A percentile compares a stretch with the other conserved stretches of the same genome.
These are phyloP conservation scores for Paspalum notatum DNA, from an alignment of 176 grass and related monocot genomes.

Conservation along the genomic window DNA sequence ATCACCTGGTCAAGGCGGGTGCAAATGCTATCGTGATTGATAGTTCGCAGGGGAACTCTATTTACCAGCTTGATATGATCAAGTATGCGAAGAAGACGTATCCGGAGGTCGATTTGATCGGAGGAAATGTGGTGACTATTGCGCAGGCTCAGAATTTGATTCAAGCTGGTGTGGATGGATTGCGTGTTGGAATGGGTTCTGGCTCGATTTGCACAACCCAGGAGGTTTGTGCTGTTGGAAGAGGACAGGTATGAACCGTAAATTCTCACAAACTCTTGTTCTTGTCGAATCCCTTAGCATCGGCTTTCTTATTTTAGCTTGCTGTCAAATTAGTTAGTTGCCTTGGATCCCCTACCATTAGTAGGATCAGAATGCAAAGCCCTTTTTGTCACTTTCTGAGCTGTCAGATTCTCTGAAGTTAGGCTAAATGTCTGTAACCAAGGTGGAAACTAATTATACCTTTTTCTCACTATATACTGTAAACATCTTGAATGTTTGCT, in stretches of 20 bases:
- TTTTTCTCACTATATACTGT: neutral
- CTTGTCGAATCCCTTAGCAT: neutral
- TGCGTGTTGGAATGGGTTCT: slow-evolving; percentile 94
- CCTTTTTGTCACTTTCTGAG: neutral
- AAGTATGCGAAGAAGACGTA: slow-evolving; percentile 76
- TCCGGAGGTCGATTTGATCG: slow-evolving; percentile 76
- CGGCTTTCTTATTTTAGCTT: neutral
- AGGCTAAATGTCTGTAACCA: neutral
- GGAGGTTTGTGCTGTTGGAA: slow-evolving; percentile 84
- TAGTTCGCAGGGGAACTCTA: slow-evolving; percentile 94
- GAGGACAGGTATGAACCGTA: slow-evolving; percentile 73
- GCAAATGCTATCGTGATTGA: slow-evolving; percentile 80
- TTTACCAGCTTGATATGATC: slow-evolving; percentile 93
- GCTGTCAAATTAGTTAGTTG: slow-evolving; percentile 15
- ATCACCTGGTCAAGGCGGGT: slow-evolving; percentile 72
- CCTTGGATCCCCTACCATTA: neutral
- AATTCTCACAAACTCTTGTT: neutral
- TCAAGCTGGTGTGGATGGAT: slow-evolving; percentile 68
- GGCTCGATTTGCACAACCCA: slow-evolving; percentile 97
- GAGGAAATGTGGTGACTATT: slow-evolving; percentile 90
- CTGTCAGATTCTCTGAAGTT: neutral
- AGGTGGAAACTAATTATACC: neutral
- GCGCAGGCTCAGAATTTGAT: slow-evolving; percentile 78
- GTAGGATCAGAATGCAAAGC: neutral
- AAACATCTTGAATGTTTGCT: neutral